Conservation (phyloP, 208 protist genomes). For the Trypanosoma rangeli region DNA sequence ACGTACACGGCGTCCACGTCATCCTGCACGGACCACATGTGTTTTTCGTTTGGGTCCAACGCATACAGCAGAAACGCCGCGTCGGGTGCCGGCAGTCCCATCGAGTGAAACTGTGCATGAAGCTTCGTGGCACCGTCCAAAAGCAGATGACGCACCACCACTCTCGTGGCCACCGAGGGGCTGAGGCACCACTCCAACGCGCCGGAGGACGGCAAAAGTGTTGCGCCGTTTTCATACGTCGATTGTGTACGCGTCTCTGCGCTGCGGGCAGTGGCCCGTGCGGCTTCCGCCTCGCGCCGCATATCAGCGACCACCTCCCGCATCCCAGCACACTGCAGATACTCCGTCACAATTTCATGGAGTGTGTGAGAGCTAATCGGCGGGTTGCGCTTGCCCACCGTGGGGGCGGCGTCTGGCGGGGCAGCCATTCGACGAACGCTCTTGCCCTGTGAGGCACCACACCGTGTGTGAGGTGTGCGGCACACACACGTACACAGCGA, state of each 20-base stretch:
- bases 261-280: conserved; percentile 13
- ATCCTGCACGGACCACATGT: conserved; percentile 57
- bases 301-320: conserved; percentile 60
- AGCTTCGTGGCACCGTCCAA: background rate
- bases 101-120: background rate
- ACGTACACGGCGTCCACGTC: conserved; percentile 37
- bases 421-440: background rate
- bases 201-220: conserved; percentile 15
- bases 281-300: conserved; percentile 34
- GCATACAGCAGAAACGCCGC: conserved; percentile 27
- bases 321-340: conserved; percentile 43
- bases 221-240: background rate
- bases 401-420: background rate
- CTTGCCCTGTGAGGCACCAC: too few relatives aligned
- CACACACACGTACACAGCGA: too few relatives aligned
- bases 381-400: background rate
- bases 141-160: background rate
- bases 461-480: too few relatives aligned
- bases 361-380: conserved; percentile 24
- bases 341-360: conserved; percentile 39
- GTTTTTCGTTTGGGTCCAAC: conserved; percentile 32
- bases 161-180: background rate
- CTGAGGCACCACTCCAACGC: background rate
- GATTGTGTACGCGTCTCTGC: background rate
- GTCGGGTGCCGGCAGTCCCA: conserved; percentile 14